Conservation (phyloP, 148 eudicot species). For the Rhododendron ferrugineum region DNA sequence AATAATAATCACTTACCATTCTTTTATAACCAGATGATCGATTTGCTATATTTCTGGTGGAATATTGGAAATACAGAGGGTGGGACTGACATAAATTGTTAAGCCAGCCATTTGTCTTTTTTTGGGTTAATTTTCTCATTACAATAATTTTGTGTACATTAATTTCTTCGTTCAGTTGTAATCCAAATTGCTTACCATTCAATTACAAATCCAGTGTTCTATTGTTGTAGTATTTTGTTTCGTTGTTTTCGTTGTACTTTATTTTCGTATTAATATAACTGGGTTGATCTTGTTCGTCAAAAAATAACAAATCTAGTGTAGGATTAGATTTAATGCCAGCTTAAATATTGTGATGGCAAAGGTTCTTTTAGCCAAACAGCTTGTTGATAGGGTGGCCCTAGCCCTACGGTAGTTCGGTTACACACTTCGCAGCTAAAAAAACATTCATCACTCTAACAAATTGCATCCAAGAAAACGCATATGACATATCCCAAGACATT, state of each 20-base stretch:
- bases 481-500: no score
- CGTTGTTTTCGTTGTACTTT: no score
- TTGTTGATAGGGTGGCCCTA: neutral
- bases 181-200: neutral
- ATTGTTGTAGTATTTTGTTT: no score
- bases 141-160: no score
- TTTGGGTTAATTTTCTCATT: neutral
- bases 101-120: neutral
- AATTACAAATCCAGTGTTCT: no score
- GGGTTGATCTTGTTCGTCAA: no score
- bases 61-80: neutral
- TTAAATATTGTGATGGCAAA: neutral
- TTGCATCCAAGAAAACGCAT: no score
- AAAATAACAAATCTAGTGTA: no score
- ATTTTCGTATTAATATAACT: no score
- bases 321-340: neutral
- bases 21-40: neutral
- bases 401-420: no score
- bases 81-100: neutral
- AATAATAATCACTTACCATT: neutral
- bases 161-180: neutral
- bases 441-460: no score
- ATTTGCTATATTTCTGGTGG: neutral
- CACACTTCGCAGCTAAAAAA: no score
- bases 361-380: neutral